These are phyloP conservation scores for Wickerhamomyces alni DNA, from an alignment of 805 yeast species.

Conservation along the genomic window DNA sequence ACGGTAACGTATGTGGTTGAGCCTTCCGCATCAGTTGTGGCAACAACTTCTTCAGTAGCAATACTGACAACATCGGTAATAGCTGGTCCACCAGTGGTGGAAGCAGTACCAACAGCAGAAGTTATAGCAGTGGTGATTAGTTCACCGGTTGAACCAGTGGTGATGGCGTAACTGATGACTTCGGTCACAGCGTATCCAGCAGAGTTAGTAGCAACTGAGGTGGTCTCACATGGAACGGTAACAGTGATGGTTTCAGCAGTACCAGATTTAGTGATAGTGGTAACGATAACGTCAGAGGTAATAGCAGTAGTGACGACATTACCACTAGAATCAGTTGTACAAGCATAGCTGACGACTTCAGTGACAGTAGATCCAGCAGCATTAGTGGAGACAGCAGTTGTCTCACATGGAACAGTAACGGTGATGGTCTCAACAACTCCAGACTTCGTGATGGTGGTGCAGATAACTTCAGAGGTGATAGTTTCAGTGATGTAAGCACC, in stretches of 20 bases:
- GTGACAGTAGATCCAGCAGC: background rate
- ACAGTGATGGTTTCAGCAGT: background rate
- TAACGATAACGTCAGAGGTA: background rate
- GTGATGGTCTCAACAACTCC: background rate
- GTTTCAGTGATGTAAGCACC: slow-evolving; percentile 1
- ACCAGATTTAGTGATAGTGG: background rate
- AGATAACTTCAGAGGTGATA: background rate
- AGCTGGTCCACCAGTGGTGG: background rate
- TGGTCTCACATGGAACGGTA: too few relatives aligned
- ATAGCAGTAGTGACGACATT: background rate
- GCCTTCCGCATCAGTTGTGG: background rate
- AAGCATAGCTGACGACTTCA: background rate
- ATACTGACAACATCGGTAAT: background rate
- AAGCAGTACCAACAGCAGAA: background rate
- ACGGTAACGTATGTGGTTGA: background rate
- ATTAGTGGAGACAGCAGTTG: background rate
- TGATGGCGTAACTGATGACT: background rate
- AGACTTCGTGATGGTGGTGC: background rate
- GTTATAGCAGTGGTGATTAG: background rate
- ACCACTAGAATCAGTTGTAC: background rate
- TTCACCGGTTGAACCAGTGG: background rate
- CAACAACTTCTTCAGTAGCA: background rate
- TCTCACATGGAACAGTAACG: slow-evolving; percentile 1
- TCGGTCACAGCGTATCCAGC: too few relatives aligned
- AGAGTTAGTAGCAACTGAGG: too few relatives aligned